Base-by-base conservation (phyloP, 2,329 filamentous ascomycete genomes). In the Trichoderma sp. region DNA sequence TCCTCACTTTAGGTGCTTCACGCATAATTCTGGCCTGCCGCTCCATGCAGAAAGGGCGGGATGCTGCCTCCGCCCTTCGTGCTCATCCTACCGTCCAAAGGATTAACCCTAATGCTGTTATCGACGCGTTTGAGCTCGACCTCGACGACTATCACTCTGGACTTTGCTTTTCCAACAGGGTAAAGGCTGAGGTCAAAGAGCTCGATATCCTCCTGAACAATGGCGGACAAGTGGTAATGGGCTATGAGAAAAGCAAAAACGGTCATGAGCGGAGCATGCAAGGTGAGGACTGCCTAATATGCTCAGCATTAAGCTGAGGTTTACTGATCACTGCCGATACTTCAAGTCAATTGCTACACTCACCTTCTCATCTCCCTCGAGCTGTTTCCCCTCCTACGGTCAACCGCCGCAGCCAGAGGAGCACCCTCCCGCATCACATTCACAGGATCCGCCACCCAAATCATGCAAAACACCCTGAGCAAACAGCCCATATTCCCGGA, bases 201-300 rank as follows among this genome's bases (percentile, higher is more conserved):
- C 58, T 61, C 6, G 58, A 61, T 21, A 61, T 61, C 1, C 58
- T 61, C 26, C 34, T 61, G 12, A 61, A 61, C 34, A 61, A 61
- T 61, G 58, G 21, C 7, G 58, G 58, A 15, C 58, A 61, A 24
- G 34, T 61, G 10, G 17, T 43, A 17, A 21, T 61, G 17, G 45
- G 3, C 2, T 61, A 61, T 30, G 24, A 44, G 24, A 61, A 52
- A 19, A 61, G 47, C 58, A 61, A 61, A 39, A 61, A 21, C 17
- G 21, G 21, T 24, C 58, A 61, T 21, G 58, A 61, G 21, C 34
- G 17, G 50, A 54, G 52, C 9, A 62, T 62, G 59, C 59, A 62
- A 54, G 59, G 59, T 62, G 45, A 7, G 21, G 10, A 9, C 21
- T 12, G 26, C 7, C 24, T n/a, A 7, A 9, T 15, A 5, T 3